Base-by-base conservation (phyloP, 768 basidiomycete genomes). In the Auricularia cornea region DNA sequence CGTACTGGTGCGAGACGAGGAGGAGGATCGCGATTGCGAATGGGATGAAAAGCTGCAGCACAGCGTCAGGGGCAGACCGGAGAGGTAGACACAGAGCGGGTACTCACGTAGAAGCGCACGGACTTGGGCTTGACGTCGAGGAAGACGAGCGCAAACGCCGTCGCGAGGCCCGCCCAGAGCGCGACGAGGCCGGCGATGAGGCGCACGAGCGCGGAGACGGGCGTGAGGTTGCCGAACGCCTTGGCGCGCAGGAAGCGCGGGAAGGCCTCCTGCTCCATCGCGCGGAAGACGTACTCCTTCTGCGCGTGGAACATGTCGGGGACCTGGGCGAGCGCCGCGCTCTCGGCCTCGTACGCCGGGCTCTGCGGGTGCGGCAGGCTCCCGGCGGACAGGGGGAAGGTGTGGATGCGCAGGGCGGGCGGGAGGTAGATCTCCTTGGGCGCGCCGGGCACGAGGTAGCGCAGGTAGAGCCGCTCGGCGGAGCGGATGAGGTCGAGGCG, bases 361-460 rank as follows among this genome's bases (percentile, higher is more conserved):
- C 71, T 72, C 70, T 83, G 81, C 3, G 85, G 78, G 71, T 81
- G 84, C 2, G 92, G 92, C 63, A 93, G 87, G 51, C 86, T 83
- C 1, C 81, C 76, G 69, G 86, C 86, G 69, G 81, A 90, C 62
- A 94, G 80, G 2, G 94, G 94, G 80, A 99, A 98, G 29, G 83
- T 81, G 74, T 95, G 87, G 70, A 98, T 87, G 59, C 97, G 91
- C 52, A 99, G 83, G 28, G 91, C 83, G 1, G 94, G 91, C 0
- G 97, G 97, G 23, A 99, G 88, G 73, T 98, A 98, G 59, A 99
- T 95, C 79, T 98, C 96, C 74, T 98, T 96, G 75, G 94, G 95
- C 72, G 94, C 91, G 14, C 86, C 84, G 18, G 88, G 85, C 66
- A 90, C 86, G 6, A 89, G 54, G 54, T 57, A 57, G 26, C 54